phyloP scores from a whole-genome alignment of 352 stramenopile genomes.

The Plasmopara viticola region DNA sequence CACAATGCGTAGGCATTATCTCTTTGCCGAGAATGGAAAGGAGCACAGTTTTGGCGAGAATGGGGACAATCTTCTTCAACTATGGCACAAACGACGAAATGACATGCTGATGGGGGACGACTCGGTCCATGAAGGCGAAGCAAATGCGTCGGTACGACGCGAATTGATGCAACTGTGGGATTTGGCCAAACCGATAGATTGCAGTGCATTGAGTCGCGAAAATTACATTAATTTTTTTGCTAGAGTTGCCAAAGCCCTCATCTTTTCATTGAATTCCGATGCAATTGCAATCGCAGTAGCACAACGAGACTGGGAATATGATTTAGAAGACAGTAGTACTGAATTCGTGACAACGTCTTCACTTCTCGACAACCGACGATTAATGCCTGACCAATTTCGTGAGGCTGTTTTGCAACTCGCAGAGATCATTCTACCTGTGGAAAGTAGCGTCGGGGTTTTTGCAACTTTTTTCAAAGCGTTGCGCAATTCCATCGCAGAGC shows the following conservation, averaged over 20 bases:
- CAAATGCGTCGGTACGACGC: constrained; percentile 22
- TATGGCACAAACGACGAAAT: constrained; percentile 48
- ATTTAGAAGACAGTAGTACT: constrained; percentile 25
- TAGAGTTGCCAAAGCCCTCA: constrained; percentile 46
- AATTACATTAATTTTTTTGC: constrained; percentile 62
- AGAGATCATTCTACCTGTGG: constrained; percentile 54
- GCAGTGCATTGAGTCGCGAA: constrained; percentile 16
- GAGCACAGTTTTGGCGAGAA: constrained; percentile 59
- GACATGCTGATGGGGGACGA: constrained; percentile 29
- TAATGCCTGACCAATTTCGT: constrained; percentile 44
- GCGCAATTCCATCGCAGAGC: constrained; percentile 38
- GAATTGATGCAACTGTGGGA: constrained; percentile 53
- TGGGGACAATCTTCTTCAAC: constrained; percentile 38
- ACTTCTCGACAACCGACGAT: constrained; percentile 9
- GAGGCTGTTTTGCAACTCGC: constrained; percentile 56
- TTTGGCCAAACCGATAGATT: constrained; percentile 37
- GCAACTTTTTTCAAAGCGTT: constrained; percentile 51
- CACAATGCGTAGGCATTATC: constrained; percentile 54
- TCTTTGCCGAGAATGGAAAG: constrained; percentile 51
- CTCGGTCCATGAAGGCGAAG: constrained; percentile 7
- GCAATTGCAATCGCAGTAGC: constrained; percentile 33
- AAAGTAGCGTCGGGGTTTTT: constrained; percentile 40
- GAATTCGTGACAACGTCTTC: constrained; percentile 3
- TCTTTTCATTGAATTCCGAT: constrained; percentile 35
- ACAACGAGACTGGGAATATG: constrained; percentile 65